Base-by-base conservation (phyloP, 106 monocot species). In the Acorus calamus region DNA sequence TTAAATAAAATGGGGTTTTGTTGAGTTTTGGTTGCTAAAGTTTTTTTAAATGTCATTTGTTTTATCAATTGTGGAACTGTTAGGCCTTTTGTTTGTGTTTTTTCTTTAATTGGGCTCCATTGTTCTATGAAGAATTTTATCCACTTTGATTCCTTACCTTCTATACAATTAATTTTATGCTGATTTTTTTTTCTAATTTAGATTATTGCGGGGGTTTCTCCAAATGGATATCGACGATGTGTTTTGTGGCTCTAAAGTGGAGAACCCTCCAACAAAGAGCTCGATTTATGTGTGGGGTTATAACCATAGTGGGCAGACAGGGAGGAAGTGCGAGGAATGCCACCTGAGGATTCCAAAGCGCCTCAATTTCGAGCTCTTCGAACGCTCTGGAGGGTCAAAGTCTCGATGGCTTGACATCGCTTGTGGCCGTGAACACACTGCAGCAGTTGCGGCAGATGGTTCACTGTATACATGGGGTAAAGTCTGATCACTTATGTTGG, bases 241-340 rank as follows among this genome's bases (percentile, higher is more conserved):
- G 45, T 46, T 86, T 28, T 65, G 67, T 28, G 78, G 80, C 47
- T 70, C 56, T 57, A 73, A 47, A 49, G 57, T 64, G 41, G 69
- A 52, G 60, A 77, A 59, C 7, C 46, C 77, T 5, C 86, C 90
- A 4, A 80, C 80, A 3, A 85, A 81, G 78, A 98, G 87, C 41
- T 87, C 84, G 7, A 98, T 98, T 14, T 98, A 98, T 55, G 52
- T 88, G 9, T 98, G 96, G 96, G 96, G 96, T 2, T 91, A 98
- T 60, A 98, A 98, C 57, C 76, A 91, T n/a, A 76, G 81, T 8
- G 96, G 96, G 10, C 96, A 98, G 74, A 98, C 96, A 2, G 96
- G 85, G 3, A 65, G 91, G 62, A 75, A 78, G 53, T 78, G 78
- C 6, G 71, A 77, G 11, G 81, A 80, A 4, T 74, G 66, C 52